These are phyloP conservation scores for Exophiala sp. DNA, from an alignment of 2,329 filamentous ascomycete genomes.

Conservation along the genomic window DNA sequence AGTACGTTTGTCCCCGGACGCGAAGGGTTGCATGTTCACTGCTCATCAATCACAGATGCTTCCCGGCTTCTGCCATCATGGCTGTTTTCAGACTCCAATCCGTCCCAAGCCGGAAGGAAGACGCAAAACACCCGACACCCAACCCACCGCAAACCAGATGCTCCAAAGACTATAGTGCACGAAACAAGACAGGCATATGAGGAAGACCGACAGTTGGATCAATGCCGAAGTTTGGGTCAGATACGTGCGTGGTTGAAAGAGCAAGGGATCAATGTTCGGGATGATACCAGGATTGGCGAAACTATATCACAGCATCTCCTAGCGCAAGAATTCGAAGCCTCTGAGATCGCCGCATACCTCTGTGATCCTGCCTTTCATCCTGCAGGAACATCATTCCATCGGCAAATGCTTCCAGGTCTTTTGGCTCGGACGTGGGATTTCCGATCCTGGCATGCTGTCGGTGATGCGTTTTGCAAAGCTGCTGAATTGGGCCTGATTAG, in stretches of 20 bases:
- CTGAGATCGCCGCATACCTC: conserved; percentile 21
- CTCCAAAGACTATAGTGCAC: not conserved
- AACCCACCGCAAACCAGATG: not conserved
- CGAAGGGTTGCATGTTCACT: not conserved
- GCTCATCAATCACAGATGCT: not conserved
- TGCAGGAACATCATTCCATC: conserved; percentile 19
- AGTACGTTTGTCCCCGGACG: not conserved
- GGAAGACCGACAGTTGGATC: not conserved
- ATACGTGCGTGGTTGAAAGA: conserved; percentile 8
- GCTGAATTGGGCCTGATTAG: conserved; percentile 21
- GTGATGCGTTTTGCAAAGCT: conserved; percentile 13
- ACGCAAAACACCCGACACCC: not conserved
- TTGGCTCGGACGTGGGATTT: conserved; percentile 7
- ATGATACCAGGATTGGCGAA: conserved; percentile 8
- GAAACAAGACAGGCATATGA: not conserved
- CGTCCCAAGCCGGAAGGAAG: not conserved
- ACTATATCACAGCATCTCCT: conserved; percentile 17
- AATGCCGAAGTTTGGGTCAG: conserved; percentile 13
- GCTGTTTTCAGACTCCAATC: conserved; percentile 6
- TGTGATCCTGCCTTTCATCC: conserved; percentile 25
- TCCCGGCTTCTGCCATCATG: conserved; percentile 16
- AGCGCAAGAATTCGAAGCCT: conserved; percentile 2
- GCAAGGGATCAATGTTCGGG: conserved; percentile 5
- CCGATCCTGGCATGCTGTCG: conserved; percentile 11
- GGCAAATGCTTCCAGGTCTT: conserved; percentile 6